Evolutionary conservation across 192 early-diverging fungal genomes (phyloP), one percentile per base, ranked within the genome.

Genomic region (Funneliformis geosporum): DNA sequence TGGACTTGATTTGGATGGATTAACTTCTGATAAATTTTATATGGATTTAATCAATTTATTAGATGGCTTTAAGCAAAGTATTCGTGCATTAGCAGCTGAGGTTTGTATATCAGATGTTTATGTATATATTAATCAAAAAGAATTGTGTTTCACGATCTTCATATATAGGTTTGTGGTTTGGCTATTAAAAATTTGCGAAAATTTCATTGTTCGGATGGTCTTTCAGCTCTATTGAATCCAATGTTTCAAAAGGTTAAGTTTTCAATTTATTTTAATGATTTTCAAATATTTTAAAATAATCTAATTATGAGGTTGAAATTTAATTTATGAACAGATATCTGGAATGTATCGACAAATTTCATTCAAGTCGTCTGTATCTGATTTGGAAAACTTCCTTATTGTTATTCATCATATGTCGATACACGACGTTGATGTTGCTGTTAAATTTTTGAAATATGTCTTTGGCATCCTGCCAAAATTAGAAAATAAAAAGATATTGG

Each of bases 41-140:
- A 74, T 76, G 9, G 80, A 80, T 8, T 68, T 90, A n/a, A 74
- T 85, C 23, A 79, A 83, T 47, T 85, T 84, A 67, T 80, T 94
- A 59, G 64, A 69, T 12, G 81, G 85, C 40, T 79, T 60, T 4
- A 60, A 79, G 2, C 81, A 72, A 59, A 77, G 80, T 25, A 83
- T 92, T 7, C 88, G 85, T 79, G 76, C 86, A 6, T 81, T 87
- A 39, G 76, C 87, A n/a, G 91, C 92, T 9, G 92, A 92, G 82
- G 85, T 85, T 80, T 73, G 46, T 33, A 21, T 38, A 5, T 25
- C 66, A 28, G 18, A 10, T 7, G 21, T 16, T n/a, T 39, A 4
- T 69, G n/a, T 21, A 2, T 40, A 42, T 8, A 10, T 43, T 23
- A 42, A 18, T 39, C 38, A 39, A 39, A 28, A 12, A 40, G 2